A percentile compares a stretch with the other conserved stretches of the same genome.
phyloP scores from a whole-genome alignment of 2,329 filamentous ascomycete species.

The Penicillium palitans region DNA sequence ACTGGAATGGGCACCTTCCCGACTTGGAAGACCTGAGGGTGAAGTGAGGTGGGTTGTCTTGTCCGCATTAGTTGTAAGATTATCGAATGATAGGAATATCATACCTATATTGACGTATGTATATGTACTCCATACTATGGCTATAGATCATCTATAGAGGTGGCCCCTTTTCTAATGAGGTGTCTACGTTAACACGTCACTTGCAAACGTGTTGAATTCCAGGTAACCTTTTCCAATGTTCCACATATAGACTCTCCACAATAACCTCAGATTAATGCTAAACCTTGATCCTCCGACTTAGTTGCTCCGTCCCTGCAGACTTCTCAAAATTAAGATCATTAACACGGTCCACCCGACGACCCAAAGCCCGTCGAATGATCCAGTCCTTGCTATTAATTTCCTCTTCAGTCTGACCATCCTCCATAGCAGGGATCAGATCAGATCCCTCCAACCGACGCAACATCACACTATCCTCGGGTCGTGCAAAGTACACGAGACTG shows the following conservation, averaged over 20 bases:
- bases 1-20: background rate
- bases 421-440: constrained; percentile 35
- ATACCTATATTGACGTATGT: no score
- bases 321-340: constrained; percentile 36
- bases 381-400: constrained; percentile 45
- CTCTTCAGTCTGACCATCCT: constrained; percentile 35
- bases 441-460: constrained; percentile 43
- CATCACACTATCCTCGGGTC: constrained; percentile 52
- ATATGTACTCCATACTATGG: no score
- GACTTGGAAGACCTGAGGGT: background rate
- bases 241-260: background rate
- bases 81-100: background rate
- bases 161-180: background rate
- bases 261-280: constrained; percentile 5
- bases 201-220: background rate
- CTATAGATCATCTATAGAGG: background rate
- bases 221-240: background rate
- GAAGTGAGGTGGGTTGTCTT: background rate
- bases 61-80: background rate
- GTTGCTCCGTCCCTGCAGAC: constrained; percentile 36
- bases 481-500: constrained; percentile 57
- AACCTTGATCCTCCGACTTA: constrained; percentile 34
- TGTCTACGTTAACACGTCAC: no score
- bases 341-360: constrained; percentile 32
- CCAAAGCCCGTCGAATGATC: constrained; percentile 44